Percentiles rank a stretch among this genome's conserved stretches.
These are phyloP conservation scores for Carpinus viminea DNA, from an alignment of 306 rosid species.

Conservation along the genomic window DNA sequence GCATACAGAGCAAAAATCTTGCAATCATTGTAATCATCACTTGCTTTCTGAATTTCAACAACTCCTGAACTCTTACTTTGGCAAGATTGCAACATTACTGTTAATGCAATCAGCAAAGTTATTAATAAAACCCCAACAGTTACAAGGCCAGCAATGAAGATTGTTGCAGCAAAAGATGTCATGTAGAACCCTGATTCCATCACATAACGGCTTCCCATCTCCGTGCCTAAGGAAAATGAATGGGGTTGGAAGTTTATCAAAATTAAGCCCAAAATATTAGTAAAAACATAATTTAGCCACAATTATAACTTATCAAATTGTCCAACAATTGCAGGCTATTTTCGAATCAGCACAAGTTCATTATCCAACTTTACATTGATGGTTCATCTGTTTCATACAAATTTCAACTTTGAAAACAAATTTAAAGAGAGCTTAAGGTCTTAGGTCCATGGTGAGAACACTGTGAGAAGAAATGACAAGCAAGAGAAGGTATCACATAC, in stretches of 20 bases:
- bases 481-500: slow-evolving; percentile 35
- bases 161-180: slow-evolving; percentile 63
- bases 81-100: slow-evolving; percentile 80
- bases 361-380: not conserved
- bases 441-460: not conserved
- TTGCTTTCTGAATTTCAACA: slow-evolving; percentile 39
- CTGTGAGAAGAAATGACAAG: slow-evolving; percentile 5
- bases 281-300: not conserved
- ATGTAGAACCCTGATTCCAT: slow-evolving; percentile 77
- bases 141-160: slow-evolving; percentile 59
- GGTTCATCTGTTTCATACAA: not conserved
- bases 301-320: slow-evolving; percentile 10
- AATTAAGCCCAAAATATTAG: slow-evolving; percentile 5
- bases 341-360: not conserved
- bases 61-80: slow-evolving; percentile 56
- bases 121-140: slow-evolving; percentile 58
- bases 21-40: slow-evolving; percentile 55
- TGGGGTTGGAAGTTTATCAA: slow-evolving; percentile 21
- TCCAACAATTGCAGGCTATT: not conserved
- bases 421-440: not conserved
- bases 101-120: slow-evolving; percentile 60
- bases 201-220: slow-evolving; percentile 53
- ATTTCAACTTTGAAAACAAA: not conserved
- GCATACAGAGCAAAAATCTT: slow-evolving; percentile 50
- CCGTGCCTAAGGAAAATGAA: slow-evolving; percentile 48